Conservation (phyloP, 1,284 basidiomycete species). For the Pterulicium gracile region DNA sequence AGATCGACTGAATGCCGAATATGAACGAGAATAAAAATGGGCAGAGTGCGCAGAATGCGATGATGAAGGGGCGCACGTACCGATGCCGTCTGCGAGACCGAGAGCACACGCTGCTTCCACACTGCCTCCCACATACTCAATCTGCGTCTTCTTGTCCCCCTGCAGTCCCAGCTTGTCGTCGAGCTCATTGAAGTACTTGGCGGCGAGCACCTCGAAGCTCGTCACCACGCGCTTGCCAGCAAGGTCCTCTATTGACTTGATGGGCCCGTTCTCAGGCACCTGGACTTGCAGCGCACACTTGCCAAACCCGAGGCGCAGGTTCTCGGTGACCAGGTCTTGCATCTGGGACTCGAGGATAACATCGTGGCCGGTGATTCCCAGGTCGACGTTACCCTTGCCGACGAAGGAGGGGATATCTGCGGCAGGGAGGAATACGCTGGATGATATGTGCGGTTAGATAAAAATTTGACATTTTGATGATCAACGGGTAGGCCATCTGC, state of each 20-base stretch:
- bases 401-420: conserved; percentile 98
- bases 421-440: conserved; percentile 92
- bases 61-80: conserved; percentile 32
- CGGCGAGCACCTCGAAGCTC: conserved; percentile 83
- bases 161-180: conserved; percentile 48
- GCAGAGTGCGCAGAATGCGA: conserved; percentile 1
- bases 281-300: conserved; percentile 94
- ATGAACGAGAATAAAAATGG: conserved; percentile 9
- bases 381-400: conserved; percentile 91
- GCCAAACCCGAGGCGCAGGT: conserved; percentile 84
- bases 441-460: too few relatives aligned
- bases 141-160: conserved; percentile 54
- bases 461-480: conserved; percentile 7
- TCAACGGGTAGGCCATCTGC: background rate
- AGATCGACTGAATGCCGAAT: conserved; percentile 59
- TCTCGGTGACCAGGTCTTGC: conserved; percentile 69
- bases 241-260: conserved; percentile 71
- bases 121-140: conserved; percentile 95
- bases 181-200: conserved; percentile 66
- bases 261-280: conserved; percentile 71
- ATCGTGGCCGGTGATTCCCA: conserved; percentile 94
- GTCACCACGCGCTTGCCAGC: conserved; percentile 92
- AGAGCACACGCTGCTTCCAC: conserved; percentile 97
- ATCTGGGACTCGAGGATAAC: conserved; percentile 89
- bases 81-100: conserved; percentile 95